Conservation (phyloP, 2,329 filamentous ascomycete genomes). For the Aspergillus japonicus region DNA sequence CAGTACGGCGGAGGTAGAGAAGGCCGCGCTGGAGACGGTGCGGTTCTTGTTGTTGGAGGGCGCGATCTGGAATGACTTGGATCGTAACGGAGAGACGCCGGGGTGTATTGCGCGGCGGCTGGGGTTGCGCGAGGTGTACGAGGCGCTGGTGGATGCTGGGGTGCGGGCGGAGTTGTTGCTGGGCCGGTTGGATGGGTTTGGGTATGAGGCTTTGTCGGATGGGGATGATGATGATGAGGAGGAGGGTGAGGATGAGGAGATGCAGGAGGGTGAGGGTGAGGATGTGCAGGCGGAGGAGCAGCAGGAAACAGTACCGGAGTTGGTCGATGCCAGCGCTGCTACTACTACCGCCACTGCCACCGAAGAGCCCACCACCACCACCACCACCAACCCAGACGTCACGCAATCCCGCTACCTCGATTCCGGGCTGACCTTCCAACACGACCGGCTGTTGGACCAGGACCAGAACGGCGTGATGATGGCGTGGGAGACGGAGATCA, state of each 20-base stretch:
- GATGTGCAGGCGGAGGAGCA: constrained; percentile 20
- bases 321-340: constrained; percentile 23
- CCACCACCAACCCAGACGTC: constrained; percentile 42
- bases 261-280: too few species aligned
- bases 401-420: constrained; percentile 68
- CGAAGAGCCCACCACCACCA: constrained; percentile 9
- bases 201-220: constrained; percentile 68
- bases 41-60: constrained; percentile 79
- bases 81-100: constrained; percentile 82
- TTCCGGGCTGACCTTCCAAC: constrained; percentile 63
- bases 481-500: constrained; percentile 86
- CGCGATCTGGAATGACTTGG: constrained; percentile 96
- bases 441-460: constrained; percentile 68
- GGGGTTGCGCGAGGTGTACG: constrained; percentile 70
- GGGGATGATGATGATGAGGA: constrained; percentile 49
- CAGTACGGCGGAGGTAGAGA: constrained; percentile 15
- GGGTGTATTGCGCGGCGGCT: constrained; percentile 77
- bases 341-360: constrained; percentile 6
- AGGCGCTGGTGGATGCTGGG: constrained; percentile 82
- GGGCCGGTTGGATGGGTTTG: constrained; percentile 77
- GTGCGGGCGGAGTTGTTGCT: constrained; percentile 87
- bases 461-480: constrained; percentile 88
- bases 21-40: constrained; percentile 63
- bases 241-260: too few species aligned
- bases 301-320: constrained; percentile 21